A percentile compares a stretch with the other conserved stretches of the same genome.
These are phyloP conservation scores for Trichosanthes cucumerina DNA, from an alignment of 306 rosid genomes.

Conservation along the genomic window DNA sequence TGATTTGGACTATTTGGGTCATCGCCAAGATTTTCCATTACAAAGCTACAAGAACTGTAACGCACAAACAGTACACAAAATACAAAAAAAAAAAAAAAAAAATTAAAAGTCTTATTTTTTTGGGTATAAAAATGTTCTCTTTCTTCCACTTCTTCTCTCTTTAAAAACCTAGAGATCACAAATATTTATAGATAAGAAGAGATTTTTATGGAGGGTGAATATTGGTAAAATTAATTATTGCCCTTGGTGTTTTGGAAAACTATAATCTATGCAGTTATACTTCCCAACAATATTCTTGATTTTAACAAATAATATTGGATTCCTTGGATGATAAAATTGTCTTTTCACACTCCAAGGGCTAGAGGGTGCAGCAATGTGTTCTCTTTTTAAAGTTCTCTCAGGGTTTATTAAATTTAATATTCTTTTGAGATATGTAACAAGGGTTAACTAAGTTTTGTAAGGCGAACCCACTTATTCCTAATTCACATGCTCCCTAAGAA, in stretches of 20 bases:
- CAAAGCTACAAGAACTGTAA: neutral
- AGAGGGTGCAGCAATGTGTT: neutral
- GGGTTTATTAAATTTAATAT: neutral
- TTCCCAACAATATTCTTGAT: slow-evolving; percentile 15
- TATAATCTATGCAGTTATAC: slow-evolving; percentile 5
- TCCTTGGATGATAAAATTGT: slow-evolving; percentile 9
- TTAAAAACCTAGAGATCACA: slow-evolving; percentile 1
- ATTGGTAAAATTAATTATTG: neutral
- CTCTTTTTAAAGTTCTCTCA: neutral
- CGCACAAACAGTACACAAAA: neutral
- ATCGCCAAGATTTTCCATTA: slow-evolving; percentile 50
- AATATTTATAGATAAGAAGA: neutral
- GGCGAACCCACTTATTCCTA: no score
- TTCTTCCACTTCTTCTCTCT: neutral
- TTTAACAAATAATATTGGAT: slow-evolving; percentile 8
- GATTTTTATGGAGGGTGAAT: neutral
- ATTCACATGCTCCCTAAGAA: no score
- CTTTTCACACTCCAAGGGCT: neutral
- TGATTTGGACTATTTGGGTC: slow-evolving; percentile 30
- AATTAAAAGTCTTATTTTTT: neutral
- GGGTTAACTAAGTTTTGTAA: no score
- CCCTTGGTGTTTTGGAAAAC: slow-evolving; percentile 8
- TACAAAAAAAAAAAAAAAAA: no score
- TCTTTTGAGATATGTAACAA: no score
- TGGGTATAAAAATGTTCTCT: neutral